Conservation (phyloP, 2,329 filamentous ascomycete species). For the Fusarium sp. region DNA sequence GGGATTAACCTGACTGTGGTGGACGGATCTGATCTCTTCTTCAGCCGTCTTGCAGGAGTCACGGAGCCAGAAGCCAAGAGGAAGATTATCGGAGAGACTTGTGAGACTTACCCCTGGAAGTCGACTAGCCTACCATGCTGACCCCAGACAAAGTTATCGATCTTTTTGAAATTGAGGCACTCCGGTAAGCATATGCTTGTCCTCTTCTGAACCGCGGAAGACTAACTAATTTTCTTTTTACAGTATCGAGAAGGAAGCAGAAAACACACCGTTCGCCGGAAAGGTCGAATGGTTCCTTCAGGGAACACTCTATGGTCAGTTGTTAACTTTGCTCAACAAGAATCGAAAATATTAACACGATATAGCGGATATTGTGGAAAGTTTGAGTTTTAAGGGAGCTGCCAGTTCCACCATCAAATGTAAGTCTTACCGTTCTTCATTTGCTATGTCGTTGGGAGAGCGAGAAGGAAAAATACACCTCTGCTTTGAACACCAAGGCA, state of each 20-base stretch:
- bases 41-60: neutral
- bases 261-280: neutral
- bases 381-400: conserved; percentile 29
- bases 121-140: neutral
- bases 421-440: neutral
- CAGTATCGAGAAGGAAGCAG: neutral
- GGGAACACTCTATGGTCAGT: neutral
- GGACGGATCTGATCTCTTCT: neutral
- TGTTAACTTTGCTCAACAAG: neutral
- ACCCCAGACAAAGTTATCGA: neutral
- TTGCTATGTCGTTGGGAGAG: no score
- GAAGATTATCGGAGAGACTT: neutral
- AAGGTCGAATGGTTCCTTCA: neutral
- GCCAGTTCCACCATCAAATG: conserved; percentile 7
- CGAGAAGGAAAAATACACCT: neutral
- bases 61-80: neutral
- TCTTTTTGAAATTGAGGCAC: neutral
- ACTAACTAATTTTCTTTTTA: neutral
- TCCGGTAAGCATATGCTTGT: neutral
- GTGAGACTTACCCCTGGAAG: conserved; percentile 12
- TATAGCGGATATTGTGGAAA: neutral
- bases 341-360: neutral
- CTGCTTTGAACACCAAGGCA: neutral
- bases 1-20: neutral
- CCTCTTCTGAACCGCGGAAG: neutral